Conservation (phyloP, 305 asterid species). For the Striga hermonthica region DNA sequence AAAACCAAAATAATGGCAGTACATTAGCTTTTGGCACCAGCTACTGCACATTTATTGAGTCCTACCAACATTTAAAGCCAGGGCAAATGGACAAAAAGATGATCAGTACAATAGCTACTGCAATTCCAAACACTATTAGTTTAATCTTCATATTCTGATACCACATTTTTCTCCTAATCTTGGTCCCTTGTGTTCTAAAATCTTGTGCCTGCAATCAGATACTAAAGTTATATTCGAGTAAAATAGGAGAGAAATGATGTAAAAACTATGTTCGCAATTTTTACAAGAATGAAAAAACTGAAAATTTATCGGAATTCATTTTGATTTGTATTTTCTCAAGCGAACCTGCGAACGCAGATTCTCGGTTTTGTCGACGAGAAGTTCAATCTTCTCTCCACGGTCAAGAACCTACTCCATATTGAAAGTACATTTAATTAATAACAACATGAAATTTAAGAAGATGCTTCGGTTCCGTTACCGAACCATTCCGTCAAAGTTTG, state of each 20-base stretch:
- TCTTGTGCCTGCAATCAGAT: constrained; percentile 62
- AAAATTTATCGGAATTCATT: not conserved
- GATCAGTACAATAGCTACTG: constrained; percentile 26
- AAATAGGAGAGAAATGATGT: not conserved
- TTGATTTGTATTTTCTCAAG: not conserved
- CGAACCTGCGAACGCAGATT: constrained; percentile 69
- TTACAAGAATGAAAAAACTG: not conserved
- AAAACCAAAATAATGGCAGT: no score
- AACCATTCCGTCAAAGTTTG: no score
- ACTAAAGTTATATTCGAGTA: not conserved
- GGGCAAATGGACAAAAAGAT: constrained; percentile 5
- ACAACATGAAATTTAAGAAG: not conserved
- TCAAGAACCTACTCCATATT: constrained; percentile 59
- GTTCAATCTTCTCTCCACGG: constrained; percentile 77
- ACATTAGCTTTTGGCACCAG: no score
- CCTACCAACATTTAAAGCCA: not conserved
- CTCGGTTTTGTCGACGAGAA: constrained; percentile 74
- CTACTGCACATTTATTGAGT: not conserved
- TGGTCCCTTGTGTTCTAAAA: constrained; percentile 66
- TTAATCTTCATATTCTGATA: constrained; percentile 78
- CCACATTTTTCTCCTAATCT: constrained; percentile 73
- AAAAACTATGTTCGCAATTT: not conserved
- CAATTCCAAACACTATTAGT: constrained; percentile 51
- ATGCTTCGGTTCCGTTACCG: no score
- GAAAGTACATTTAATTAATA: not conserved